phyloP scores from a whole-genome alignment of 352 stramenopile genomes.

The Phytopythium sindhum region DNA sequence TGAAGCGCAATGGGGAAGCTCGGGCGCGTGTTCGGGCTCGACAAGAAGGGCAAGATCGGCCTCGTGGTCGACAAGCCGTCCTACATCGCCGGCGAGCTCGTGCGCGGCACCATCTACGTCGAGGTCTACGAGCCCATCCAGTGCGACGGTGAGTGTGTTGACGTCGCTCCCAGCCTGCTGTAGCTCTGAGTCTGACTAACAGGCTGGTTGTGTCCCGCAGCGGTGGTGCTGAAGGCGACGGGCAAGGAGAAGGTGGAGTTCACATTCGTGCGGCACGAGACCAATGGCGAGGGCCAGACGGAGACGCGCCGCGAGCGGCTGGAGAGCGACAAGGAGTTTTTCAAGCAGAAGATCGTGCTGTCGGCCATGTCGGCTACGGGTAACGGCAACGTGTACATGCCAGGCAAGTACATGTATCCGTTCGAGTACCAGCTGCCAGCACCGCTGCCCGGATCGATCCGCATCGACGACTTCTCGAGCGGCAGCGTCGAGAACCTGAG shows the following conservation, averaged over 20 bases:
- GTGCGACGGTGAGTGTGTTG: conserved; percentile 42
- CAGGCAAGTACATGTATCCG: conserved; percentile 54
- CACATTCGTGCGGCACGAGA: conserved; percentile 28
- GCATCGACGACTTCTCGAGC: conserved; percentile 42
- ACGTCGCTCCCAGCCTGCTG: not conserved
- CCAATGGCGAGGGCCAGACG: conserved; percentile 29
- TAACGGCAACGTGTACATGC: conserved; percentile 22
- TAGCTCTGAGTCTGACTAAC: not conserved
- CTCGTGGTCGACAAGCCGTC: conserved; percentile 47
- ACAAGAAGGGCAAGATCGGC: conserved; percentile 61
- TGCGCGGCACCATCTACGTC: conserved; percentile 52
- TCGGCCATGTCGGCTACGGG: conserved; percentile 19
- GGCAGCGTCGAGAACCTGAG: conserved; percentile 38
- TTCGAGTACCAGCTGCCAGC: conserved; percentile 64
- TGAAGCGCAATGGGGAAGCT: conserved; percentile 43
- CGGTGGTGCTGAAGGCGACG: conserved; percentile 54
- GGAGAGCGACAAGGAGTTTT: conserved; percentile 50
- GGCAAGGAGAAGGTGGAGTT: conserved; percentile 70
- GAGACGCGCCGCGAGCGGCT: conserved; percentile 21
- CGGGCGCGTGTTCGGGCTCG: conserved; percentile 45
- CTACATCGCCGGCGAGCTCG: conserved; percentile 59
- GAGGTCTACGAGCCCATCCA: conserved; percentile 51
- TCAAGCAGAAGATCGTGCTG: conserved; percentile 72
- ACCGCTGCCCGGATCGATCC: conserved; percentile 50
- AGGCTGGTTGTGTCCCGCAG: conserved; percentile 17